Conservation (phyloP, 2,329 filamentous ascomycete genomes). For the Aspergillus candidus region DNA sequence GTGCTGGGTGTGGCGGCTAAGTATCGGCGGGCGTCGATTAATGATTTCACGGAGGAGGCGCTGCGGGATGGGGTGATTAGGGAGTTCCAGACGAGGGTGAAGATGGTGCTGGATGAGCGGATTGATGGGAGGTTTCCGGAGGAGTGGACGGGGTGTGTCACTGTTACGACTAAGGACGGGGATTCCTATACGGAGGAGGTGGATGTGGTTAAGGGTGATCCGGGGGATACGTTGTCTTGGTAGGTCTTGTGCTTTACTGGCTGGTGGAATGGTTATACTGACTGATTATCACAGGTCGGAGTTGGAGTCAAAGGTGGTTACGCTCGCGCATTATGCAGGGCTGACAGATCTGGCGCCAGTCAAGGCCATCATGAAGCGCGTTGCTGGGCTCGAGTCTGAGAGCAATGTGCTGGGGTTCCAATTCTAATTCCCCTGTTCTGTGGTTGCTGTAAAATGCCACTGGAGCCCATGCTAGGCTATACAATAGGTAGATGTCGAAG, state of each 20-base stretch:
- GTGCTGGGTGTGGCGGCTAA: constrained; percentile 28
- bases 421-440: too few species aligned
- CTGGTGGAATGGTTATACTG: too few species aligned
- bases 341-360: too few species aligned
- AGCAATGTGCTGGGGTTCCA: too few species aligned
- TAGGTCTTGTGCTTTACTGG: constrained; percentile 4
- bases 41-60: constrained; percentile 25
- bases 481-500: too few species aligned
- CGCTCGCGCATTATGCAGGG: too few species aligned
- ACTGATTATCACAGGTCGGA: too few species aligned
- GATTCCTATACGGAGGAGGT: constrained; percentile 17
- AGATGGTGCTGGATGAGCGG: constrained; percentile 21
- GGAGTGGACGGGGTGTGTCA: constrained; percentile 24
- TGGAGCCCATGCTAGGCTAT: too few species aligned
- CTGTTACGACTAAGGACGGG: constrained; percentile 20
- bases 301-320: too few species aligned
- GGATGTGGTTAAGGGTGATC: constrained; percentile 25
- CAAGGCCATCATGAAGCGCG: too few species aligned
- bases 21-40: constrained; percentile 27
- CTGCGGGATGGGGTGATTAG: constrained; percentile 18
- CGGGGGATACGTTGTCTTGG: constrained; percentile 23
- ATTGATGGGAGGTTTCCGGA: constrained; percentile 25
- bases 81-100: constrained; percentile 23
- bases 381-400: too few species aligned
- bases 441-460: too few species aligned